phyloP scores from a whole-genome alignment of 2,329 filamentous ascomycete genomes.

The Decorospora gaudefroyi region DNA sequence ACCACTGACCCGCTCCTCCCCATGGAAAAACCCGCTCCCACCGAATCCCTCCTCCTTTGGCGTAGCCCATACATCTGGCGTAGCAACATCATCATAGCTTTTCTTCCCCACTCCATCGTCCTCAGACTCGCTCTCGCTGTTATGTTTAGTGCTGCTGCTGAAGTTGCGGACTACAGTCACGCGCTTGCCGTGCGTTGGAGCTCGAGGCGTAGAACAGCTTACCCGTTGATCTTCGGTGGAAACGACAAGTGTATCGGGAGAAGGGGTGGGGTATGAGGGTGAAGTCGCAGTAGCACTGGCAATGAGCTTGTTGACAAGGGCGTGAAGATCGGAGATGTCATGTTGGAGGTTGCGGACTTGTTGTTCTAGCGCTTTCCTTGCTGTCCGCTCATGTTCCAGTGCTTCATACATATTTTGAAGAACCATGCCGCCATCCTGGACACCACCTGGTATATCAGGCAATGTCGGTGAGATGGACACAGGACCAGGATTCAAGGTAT shows the following conservation, averaged over 20 bases:
- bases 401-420: constrained; percentile 33
- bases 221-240: constrained; percentile 30
- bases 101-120: constrained; percentile 15
- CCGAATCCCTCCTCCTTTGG: constrained; percentile 45
- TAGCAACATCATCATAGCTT: constrained; percentile 31
- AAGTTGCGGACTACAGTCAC: not conserved
- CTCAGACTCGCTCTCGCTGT: constrained; percentile 17
- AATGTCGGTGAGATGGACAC: constrained; percentile 17
- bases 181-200: constrained; percentile 12
- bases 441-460: not conserved
- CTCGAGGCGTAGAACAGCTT: constrained; percentile 31
- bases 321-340: constrained; percentile 40
- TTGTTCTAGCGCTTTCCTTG: constrained; percentile 42
- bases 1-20: constrained; percentile 2
- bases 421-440: constrained; percentile 6
- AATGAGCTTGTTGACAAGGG: constrained; percentile 37
- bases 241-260: constrained; percentile 36
- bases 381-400: constrained; percentile 38
- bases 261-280: constrained; percentile 42
- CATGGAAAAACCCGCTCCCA: constrained; percentile 31
- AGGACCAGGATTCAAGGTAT: constrained; percentile 14
- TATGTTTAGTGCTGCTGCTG: not conserved
- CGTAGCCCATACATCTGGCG: constrained; percentile 44
- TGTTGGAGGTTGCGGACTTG: constrained; percentile 40
- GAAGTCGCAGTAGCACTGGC: constrained; percentile 20